Base-by-base conservation (phyloP, 192 early-diverging fungal genomes). In the Gamsiella multidivaricata region DNA sequence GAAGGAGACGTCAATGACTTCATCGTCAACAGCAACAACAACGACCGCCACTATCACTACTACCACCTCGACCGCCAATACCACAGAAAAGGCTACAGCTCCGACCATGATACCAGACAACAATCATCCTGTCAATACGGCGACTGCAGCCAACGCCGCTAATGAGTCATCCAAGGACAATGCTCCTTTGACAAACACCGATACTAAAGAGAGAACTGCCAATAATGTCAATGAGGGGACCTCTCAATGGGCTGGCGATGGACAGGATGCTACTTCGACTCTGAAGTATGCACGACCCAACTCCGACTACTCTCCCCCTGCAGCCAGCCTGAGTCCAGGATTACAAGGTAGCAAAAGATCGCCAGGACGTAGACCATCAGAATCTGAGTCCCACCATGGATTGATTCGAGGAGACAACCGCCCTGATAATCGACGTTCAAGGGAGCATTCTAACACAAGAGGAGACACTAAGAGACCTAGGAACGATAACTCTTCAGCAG, bases 1-100 rank as follows among this genome's bases (percentile, higher is more conserved):
- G 5, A 46, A 12, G 17, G 45, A 46, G n/a, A 18, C 45, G 62
- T 66, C 64, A 51, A 69, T 69, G 67, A 59, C 55, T 58, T 33
- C 49, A 26, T 69, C 49, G 5, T 69, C 67, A 0, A 60, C 49
- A 34, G 23, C 32, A 14, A 57, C 50, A 14, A 57, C 65, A 25
- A 59, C 65, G 31, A 68, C 41, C 4, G 31, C 41, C 1, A 43
- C 42, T 29, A 45, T 39, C 2, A 29, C 57, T 32, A 51, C 55
- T 51, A 34, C 49, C 39, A 50, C 57, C 4, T 69, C 67, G 0
- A 47, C 49, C 28, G 20, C 42, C 11, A 51, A 39, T 7, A 51
- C 67, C 20, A 60, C 67, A 51, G 39, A 42, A 34, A 68, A 33
- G 36, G 31, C 31, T 17, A 25, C 42, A 43, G 34, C 37, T 37